Percentiles rank a stretch among this genome's conserved stretches.
Conservation (phyloP, 106 monocot genomes). For the Iris macrosiphon region DNA sequence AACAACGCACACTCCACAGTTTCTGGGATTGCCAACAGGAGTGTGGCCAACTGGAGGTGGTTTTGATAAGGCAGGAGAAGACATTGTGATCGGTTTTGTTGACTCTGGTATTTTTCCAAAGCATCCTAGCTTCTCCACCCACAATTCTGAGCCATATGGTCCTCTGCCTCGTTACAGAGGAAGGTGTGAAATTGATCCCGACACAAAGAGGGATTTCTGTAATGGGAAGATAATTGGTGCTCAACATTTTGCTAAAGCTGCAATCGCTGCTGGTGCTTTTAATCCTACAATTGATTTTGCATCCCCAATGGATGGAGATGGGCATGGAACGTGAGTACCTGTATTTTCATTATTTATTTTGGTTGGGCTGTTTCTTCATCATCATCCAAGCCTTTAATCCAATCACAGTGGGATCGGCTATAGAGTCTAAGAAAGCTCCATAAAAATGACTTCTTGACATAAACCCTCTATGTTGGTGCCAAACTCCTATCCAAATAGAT, state of each 20-base stretch:
- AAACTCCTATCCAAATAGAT: no score
- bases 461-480: no score
- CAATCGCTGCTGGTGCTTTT: constrained; percentile 89
- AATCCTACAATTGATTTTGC: constrained; percentile 82
- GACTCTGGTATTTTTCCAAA: constrained; percentile 88
- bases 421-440: no score
- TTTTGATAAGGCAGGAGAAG: constrained; percentile 89
- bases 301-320: constrained; percentile 95
- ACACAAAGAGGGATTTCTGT: constrained; percentile 55
- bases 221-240: constrained; percentile 98
- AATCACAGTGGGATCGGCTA: no score
- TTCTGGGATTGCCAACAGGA: constrained; percentile 76
- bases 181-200: constrained; percentile 82
- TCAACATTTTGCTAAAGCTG: constrained; percentile 96
- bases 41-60: constrained; percentile 97
- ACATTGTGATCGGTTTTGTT: constrained; percentile 91
- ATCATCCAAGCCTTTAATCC: no score
- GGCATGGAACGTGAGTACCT: constrained; percentile 83
- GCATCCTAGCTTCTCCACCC: constrained; percentile 81
- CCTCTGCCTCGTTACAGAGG: constrained; percentile 75
- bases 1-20: constrained; percentile 94
- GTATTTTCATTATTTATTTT: no score
- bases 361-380: no score
- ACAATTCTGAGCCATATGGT: constrained; percentile 70
- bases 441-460: no score